Conservation (phyloP, 768 basidiomycete species). For the Pholiota conissans region DNA sequence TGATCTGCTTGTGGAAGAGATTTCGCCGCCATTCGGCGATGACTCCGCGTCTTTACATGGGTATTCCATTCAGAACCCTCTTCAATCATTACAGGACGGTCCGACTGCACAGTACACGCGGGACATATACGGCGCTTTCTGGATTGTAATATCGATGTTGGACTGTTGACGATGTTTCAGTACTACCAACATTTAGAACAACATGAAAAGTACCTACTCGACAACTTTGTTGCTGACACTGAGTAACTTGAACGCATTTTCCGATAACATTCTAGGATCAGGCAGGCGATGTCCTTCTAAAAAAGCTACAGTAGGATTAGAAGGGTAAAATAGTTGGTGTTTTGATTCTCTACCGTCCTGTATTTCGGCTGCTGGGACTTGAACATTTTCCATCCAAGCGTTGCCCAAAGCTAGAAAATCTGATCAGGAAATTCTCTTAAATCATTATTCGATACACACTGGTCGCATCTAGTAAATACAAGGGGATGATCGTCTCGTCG, state of each 20-base stretch:
- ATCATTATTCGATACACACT: constrained; percentile 33
- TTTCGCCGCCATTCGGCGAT: constrained; percentile 46
- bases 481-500: constrained; percentile 30
- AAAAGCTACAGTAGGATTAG: constrained; percentile 10
- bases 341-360: constrained; percentile 39
- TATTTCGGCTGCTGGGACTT: constrained; percentile 47
- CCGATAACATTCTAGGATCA: constrained; percentile 57
- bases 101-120: constrained; percentile 57
- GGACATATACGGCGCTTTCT: constrained; percentile 60
- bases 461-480: constrained; percentile 68
- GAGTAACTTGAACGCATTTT: constrained; percentile 54
- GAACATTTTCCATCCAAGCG: constrained; percentile 59
- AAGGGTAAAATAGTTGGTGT: neutral
- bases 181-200: constrained; percentile 5
- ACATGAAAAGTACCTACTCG: constrained; percentile 39
- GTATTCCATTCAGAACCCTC: constrained; percentile 51
- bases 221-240: constrained; percentile 38
- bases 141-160: constrained; percentile 51
- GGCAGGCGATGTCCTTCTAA: constrained; percentile 36
- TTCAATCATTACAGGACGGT: constrained; percentile 68
- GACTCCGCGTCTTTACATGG: constrained; percentile 57
- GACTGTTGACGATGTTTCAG: constrained; percentile 39
- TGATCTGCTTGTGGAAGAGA: neutral
- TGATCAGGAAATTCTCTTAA: neutral
- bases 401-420: constrained; percentile 45